Base-by-base conservation (phyloP, 352 stramenopile species). In the Phytophthora palmivora region DNA sequence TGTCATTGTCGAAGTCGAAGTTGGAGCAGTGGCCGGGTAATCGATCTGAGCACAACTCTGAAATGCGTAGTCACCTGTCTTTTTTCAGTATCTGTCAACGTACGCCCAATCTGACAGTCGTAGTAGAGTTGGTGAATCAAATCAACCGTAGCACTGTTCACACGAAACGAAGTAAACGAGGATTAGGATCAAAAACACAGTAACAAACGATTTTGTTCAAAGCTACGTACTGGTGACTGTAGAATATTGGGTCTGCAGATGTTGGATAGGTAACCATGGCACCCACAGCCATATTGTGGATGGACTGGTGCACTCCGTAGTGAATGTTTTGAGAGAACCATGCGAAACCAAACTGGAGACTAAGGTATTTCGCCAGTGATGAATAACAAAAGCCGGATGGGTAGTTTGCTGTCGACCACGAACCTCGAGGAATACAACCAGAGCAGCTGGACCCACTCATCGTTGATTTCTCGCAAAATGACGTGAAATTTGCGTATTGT, bases 241-340 rank as follows among this genome's bases (percentile, higher is more conserved):
- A 92, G 68, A 89, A 94, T 43, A 92, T 80, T 9, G 84, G 82
- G 32, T 94, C 85, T 28, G 78, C 80, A 6, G 78, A 58, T 8
- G 76, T 76, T 4, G 61, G 60, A n/a, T 72, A 79, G 15, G 70
- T 79, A 12, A 58, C 72, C 68, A 94, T 84, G 4, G 74, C 70
- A 4, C 69, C 67, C 33, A 74, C 64, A 2, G 79, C 67, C 16
- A 70, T 58, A 47, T 82, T 88, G 64, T 94, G 84, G 38, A 94
- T 84, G n/a, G 77, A 76, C 37, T 90, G 82, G 54, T 91, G 83
- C 14, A 85, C 46, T 15, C 67, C 68, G 37, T 78, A 80, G 55
- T 91, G 79, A 19, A 92, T 65, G 43, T 87, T 88, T 26, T 79
- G 58, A 5, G 70, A 81, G 43, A 88, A 90, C 55, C 70, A 63